Percentiles rank a stretch among this genome's conserved stretches.
These are phyloP conservation scores for Hirschfeldia incana DNA, from an alignment of 345 rosid genomes.

Conservation along the genomic window DNA sequence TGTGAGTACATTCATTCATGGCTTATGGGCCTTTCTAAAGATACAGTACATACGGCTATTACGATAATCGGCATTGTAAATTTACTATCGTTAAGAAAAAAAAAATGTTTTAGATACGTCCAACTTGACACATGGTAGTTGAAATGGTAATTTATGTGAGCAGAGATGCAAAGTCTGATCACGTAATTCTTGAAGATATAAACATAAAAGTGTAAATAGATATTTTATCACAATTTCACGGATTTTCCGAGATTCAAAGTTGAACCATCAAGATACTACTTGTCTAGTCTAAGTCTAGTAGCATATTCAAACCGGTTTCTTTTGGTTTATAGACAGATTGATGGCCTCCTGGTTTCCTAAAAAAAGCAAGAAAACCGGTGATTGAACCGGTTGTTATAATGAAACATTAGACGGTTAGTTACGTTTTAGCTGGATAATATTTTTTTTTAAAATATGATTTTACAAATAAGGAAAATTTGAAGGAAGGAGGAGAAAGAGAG, in stretches of 20 bases:
- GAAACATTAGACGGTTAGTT: background rate
- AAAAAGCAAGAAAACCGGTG: background rate
- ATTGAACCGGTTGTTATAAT: background rate
- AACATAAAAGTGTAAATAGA: slow-evolving; percentile 23
- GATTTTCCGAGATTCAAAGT: slow-evolving; percentile 13
- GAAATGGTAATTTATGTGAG: slow-evolving; percentile 5
- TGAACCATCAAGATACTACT: background rate
- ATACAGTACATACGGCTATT: background rate
- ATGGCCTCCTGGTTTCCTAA: background rate
- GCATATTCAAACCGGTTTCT: background rate
- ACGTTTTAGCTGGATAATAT: background rate
- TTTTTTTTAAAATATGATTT: background rate
- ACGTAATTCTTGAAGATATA: slow-evolving; percentile 29
- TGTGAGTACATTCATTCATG: slow-evolving; percentile 13
- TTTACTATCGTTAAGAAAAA: background rate
- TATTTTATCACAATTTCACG: slow-evolving; percentile 33
- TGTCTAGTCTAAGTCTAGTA: background rate
- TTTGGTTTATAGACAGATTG: background rate
- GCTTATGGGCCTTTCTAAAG: background rate
- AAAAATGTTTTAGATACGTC: background rate
- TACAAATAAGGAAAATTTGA: background rate
- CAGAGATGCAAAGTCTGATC: slow-evolving; percentile 16
- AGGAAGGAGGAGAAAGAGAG: slow-evolving; percentile 6
- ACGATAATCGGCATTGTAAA: background rate
- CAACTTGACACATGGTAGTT: background rate